phyloP scores from a whole-genome alignment of 78 protist species.

The slime mould (Dictyostelium discoideum) region DNA sequence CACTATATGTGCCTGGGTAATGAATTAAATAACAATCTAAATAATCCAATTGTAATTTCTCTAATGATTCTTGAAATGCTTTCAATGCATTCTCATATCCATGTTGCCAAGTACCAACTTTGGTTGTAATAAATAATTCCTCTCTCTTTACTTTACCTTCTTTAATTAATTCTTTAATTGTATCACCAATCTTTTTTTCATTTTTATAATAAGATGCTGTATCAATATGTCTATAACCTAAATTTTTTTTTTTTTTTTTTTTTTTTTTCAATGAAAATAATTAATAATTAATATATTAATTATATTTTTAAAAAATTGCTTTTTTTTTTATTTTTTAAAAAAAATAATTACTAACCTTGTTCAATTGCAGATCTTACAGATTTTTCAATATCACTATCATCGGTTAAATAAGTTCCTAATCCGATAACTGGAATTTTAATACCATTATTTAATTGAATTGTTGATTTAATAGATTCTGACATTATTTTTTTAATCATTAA shows the following conservation, averaged over 20 bases:
- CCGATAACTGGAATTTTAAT: constrained; percentile 59
- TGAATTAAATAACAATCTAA: constrained; percentile 59
- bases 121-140: constrained; percentile 76
- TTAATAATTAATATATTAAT: no score
- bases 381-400: neutral
- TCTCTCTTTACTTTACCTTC: constrained; percentile 66
- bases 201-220: constrained; percentile 63
- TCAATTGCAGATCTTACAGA: constrained; percentile 11
- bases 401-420: constrained; percentile 36
- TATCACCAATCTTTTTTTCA: constrained; percentile 61
- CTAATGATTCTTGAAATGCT: constrained; percentile 22
- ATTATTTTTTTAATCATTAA: neutral
- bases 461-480: constrained; percentile 22
- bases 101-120: constrained; percentile 35
- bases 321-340: no score
- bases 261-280: no score
- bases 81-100: constrained; percentile 30
- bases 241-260: no score
- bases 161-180: constrained; percentile 24
- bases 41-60: constrained; percentile 31
- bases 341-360: constrained; percentile 10
- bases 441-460: constrained; percentile 44
- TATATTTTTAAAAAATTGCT: no score
- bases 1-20: constrained; percentile 28
- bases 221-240: constrained; percentile 64